These are phyloP conservation scores for Leucocoprinus sp. DNA, from an alignment of 768 basidiomycete genomes.

Conservation along the genomic window DNA sequence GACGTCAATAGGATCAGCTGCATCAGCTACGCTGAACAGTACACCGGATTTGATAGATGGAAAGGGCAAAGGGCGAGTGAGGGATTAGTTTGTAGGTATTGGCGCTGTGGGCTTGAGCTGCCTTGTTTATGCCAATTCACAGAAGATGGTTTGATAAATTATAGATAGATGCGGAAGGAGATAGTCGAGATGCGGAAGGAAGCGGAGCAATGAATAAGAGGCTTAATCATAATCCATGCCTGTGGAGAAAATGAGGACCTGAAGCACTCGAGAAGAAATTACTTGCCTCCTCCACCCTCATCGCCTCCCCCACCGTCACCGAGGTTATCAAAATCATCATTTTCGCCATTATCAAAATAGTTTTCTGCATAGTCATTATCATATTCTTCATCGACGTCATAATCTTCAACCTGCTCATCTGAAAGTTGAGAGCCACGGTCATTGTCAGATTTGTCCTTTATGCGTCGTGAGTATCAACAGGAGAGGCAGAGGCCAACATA, in stretches of 20 bases:
- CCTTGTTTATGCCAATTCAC: too few relatives aligned
- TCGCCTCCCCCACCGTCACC: conserved; percentile 66
- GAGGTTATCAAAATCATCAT: conserved; percentile 70
- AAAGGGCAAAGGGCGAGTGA: conserved; percentile 25
- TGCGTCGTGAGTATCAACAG: not conserved
- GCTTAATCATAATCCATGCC: conserved; percentile 13
- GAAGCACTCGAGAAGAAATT: too few relatives aligned
- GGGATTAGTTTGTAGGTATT: not conserved
- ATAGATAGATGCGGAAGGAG: too few relatives aligned
- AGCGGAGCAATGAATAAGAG: too few relatives aligned
- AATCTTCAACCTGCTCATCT: conserved; percentile 62
- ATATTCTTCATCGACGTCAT: conserved; percentile 85
- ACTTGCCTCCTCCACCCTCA: conserved; percentile 45
- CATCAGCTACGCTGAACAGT: conserved; percentile 22
- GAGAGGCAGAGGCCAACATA: conserved; percentile 17
- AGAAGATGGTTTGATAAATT: conserved; percentile 1
- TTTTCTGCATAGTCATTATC: conserved; percentile 89
- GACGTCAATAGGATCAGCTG: conserved; percentile 20
- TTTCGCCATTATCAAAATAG: conserved; percentile 87
- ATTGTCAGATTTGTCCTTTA: conserved; percentile 61
- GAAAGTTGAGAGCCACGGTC: conserved; percentile 64
- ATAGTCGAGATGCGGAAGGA: not conserved
- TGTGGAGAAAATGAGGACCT: not conserved
- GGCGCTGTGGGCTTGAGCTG: too few relatives aligned
- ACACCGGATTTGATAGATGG: conserved; percentile 25